Percentiles rank a stretch among this genome's conserved stretches.
These are phyloP conservation scores for Rhododendron williamsianum DNA, from an alignment of 148 eudicot genomes.

Conservation along the genomic window DNA sequence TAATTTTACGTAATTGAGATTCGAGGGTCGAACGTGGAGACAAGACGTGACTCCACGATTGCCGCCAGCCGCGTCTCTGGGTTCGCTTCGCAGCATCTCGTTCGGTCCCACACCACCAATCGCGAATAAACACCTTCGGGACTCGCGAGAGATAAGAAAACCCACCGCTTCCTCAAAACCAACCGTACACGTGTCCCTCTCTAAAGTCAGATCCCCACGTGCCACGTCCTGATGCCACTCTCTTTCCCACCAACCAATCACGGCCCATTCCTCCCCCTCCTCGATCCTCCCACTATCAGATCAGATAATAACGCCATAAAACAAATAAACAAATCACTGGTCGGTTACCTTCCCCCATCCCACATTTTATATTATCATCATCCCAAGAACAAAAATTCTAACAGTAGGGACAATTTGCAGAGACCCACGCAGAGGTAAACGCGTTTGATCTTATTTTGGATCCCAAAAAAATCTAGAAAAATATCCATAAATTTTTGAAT, in stretches of 20 bases:
- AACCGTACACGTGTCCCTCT: constrained; percentile 11
- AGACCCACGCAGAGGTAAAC: no score
- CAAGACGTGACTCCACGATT: background rate
- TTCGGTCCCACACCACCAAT: no score
- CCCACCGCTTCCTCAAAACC: background rate
- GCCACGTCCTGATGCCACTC: background rate
- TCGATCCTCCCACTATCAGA: background rate
- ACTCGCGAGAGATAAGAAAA: no score
- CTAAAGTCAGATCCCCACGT: background rate
- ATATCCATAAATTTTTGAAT: no score
- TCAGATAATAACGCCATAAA: background rate
- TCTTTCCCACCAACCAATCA: constrained; percentile 6
- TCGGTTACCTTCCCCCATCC: background rate
- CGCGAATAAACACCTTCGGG: no score
- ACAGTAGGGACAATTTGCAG: no score
- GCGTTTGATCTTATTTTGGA: no score
- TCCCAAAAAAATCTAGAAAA: no score
- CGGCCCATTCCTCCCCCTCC: background rate
- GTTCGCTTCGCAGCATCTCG: background rate
- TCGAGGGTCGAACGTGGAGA: background rate
- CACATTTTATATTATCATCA: background rate
- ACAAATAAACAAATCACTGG: background rate
- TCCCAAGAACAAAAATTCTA: background rate
- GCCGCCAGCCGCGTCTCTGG: background rate
- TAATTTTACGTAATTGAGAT: background rate